Percentiles rank a stretch among this genome's conserved stretches.
phyloP scores from a whole-genome alignment of 129 eudicot genomes.

The Chrysanthemum lavandulifolium region DNA sequence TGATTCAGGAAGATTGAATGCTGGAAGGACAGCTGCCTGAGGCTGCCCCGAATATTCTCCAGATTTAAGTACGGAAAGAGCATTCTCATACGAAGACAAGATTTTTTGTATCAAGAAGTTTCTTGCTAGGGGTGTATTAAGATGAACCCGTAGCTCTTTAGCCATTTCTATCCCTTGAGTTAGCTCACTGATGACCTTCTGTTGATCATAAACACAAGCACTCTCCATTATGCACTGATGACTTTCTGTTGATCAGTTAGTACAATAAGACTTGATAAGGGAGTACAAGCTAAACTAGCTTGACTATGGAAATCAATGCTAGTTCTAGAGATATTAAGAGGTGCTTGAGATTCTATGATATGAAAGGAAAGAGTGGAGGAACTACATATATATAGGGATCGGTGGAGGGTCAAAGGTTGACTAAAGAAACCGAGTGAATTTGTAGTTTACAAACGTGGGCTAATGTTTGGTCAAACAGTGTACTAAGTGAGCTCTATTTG shows the following conservation, averaged over 20 bases:
- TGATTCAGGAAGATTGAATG: slow-evolving; percentile 35
- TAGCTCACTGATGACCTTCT: slow-evolving; percentile 48
- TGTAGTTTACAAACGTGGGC: neutral
- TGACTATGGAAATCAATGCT: no score
- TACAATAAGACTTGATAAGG: slow-evolving; percentile 35
- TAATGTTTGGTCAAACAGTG: slow-evolving; percentile 1
- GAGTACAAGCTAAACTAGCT: no score
- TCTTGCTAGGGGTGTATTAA: slow-evolving; percentile 40
- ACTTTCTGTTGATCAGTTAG: slow-evolving; percentile 41
- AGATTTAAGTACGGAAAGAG: slow-evolving; percentile 52
- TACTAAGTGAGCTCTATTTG: neutral
- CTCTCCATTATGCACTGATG: slow-evolving; percentile 61
- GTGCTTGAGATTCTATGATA: no score
- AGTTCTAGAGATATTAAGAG: no score
- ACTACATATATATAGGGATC: neutral
- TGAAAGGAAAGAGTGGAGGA: neutral
- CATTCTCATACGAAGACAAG: slow-evolving; percentile 61
- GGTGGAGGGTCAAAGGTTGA: slow-evolving; percentile 15
- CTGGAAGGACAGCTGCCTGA: slow-evolving; percentile 7
- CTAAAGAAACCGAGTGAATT: slow-evolving; percentile 23
- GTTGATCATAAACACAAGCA: slow-evolving; percentile 39
- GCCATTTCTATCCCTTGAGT: slow-evolving; percentile 69
- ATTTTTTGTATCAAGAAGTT: slow-evolving; percentile 50
- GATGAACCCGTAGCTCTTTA: slow-evolving; percentile 49
- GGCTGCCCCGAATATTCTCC: slow-evolving; percentile 37